These are phyloP conservation scores for Auriculariales sp. DNA, from an alignment of 768 basidiomycete genomes.

Conservation along the genomic window DNA sequence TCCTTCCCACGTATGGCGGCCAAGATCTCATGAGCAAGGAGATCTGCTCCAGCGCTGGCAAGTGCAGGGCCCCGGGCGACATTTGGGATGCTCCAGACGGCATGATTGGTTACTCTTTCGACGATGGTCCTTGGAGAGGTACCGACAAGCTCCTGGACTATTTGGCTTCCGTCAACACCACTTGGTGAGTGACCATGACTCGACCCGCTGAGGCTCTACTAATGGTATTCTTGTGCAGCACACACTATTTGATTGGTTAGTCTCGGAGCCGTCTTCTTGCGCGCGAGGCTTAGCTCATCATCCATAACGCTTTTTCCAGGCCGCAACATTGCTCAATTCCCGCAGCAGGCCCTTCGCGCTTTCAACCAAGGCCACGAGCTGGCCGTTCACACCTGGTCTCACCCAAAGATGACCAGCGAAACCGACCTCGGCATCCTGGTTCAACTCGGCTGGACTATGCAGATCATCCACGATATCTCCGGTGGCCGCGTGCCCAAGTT, in stretches of 20 bases:
- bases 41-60: conserved; percentile 68
- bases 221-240: too few relatives aligned
- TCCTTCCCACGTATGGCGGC: conserved; percentile 25
- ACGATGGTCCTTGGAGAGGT: conserved; percentile 50
- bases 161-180: not conserved
- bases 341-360: not conserved
- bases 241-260: not conserved
- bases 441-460: conserved; percentile 75
- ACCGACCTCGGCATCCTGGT: conserved; percentile 54
- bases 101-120: conserved; percentile 51
- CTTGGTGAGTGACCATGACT: too few relatives aligned
- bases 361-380: not conserved
- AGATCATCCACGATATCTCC: conserved; percentile 65
- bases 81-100: conserved; percentile 69
- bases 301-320: too few relatives aligned
- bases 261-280: too few relatives aligned
- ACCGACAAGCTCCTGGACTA: conserved; percentile 3
- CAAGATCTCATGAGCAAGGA: conserved; percentile 20
- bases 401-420: conserved; percentile 70
- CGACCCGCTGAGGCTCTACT: too few relatives aligned
- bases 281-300: conserved; percentile 30
- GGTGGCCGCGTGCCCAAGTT: conserved; percentile 62
- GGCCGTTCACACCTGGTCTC: conserved; percentile 47
- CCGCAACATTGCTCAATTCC: not conserved
- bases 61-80: conserved; percentile 41